Base-by-base conservation (phyloP, 768 basidiomycete species). In the Naganishia kalamii region DNA sequence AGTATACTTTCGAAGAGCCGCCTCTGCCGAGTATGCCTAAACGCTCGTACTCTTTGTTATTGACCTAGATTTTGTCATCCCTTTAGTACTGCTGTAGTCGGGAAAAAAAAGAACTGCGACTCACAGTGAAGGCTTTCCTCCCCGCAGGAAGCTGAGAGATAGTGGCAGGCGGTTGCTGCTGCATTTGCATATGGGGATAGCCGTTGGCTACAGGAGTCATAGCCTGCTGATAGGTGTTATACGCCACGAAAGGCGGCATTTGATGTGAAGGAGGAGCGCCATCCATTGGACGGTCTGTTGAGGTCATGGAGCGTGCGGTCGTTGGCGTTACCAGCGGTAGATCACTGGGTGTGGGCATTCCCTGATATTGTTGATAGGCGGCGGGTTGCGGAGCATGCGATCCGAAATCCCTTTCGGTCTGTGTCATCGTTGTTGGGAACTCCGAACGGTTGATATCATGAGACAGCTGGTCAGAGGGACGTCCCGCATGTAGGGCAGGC, bases 1-100 rank as follows among this genome's bases (percentile, higher is more conserved):
- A 88, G 77, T 87, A 99, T 43, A 99, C 94, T 51, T 89, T 88
- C n/a, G 92, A 96, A 10, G 92, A 88, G 0, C 94, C 94, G 46
- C 94, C 94, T 72, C 87, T 90, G 43, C 94, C 94, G 62, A 98
- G 86, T 79, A 90, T 82, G 74, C 92, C 90, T 2, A 97, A 82
- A 1, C 90, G 86, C 30, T 87, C 87, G 68, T 97, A 97, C 0
- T 83, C 78, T 71, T 85, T 88, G 75, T 86, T 88, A 81, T 93
- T 93, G 32, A 91, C 86, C 86, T 77, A 64, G 23, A n/a, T 19
- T 2, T 2, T 52, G 13, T 17, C 44, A 47, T 19, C 21, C 48
- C 7, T 15, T 40, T 30, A 57, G 13, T 50, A 0, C 54, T 33
- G 17, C 15, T 19, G 60, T 33, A 3, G 17, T 0, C 6, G n/a